A percentile compares a stretch with the other conserved stretches of the same genome.
Evolutionary conservation across 139 green algal genomes (phyloP).

Genomic region (Monoraphidium neglectum): DNA sequence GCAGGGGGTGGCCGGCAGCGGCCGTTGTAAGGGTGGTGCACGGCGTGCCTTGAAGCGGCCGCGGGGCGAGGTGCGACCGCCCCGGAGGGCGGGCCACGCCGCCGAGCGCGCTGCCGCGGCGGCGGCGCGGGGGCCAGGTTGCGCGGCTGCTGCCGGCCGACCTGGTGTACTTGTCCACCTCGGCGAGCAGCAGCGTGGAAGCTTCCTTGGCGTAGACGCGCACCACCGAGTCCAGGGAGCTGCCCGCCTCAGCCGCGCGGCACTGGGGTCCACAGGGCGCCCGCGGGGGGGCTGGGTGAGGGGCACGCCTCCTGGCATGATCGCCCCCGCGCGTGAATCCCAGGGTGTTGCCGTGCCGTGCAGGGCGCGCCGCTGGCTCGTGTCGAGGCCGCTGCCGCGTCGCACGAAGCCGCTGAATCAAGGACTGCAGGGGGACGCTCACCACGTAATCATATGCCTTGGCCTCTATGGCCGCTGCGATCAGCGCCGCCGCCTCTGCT

Average conservation of each 20-base stretch:
- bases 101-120: no score
- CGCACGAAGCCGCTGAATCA: background rate
- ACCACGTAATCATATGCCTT: slow-evolving; percentile 24
- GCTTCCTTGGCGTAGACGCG: slow-evolving; percentile 27
- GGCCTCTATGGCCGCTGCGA: slow-evolving; percentile 15
- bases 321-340: background rate
- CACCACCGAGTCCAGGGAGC: slow-evolving; percentile 7
- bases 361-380: background rate
- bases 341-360: background rate
- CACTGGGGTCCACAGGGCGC: background rate
- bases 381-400: background rate
- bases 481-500: slow-evolving; percentile 3
- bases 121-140: no score
- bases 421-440: background rate
- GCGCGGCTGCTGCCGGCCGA: background rate
- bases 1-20: no score
- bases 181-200: slow-evolving; percentile 23
- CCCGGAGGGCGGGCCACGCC: no score
- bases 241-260: slow-evolving; percentile 22
- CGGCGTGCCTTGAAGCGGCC: no score
- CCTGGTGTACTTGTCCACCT: slow-evolving; percentile 24
- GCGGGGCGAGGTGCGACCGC: no score
- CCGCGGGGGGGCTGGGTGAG: no score
- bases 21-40: no score
- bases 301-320: background rate